phyloP scores from a whole-genome alignment of 371 early-diverging fungal genomes.

The Syncephalastrum monosporum region DNA sequence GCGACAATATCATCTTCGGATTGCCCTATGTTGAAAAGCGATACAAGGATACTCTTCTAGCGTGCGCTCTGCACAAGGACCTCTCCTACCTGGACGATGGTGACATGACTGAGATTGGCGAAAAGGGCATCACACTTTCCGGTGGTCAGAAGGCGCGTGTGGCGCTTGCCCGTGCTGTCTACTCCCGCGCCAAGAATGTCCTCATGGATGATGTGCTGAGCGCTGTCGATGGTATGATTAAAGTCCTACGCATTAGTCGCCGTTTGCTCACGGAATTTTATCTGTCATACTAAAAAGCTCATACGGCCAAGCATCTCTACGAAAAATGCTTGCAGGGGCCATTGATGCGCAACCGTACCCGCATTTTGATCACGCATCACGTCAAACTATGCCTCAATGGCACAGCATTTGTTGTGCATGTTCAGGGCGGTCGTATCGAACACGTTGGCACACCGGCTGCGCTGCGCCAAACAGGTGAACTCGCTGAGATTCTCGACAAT shows the following conservation, averaged over 20 bases:
- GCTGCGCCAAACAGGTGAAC: slow-evolving; percentile 39
- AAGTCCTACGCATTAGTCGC: too few relatives aligned
- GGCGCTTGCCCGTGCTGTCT: slow-evolving; percentile 82
- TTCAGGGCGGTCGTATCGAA: slow-evolving; percentile 56
- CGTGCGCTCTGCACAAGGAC: slow-evolving; percentile 57
- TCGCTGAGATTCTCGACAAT: slow-evolving; percentile 41
- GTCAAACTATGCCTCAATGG: slow-evolving; percentile 73
- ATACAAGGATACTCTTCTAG: slow-evolving; percentile 60
- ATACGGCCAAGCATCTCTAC: slow-evolving; percentile 85
- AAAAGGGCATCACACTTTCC: slow-evolving; percentile 76
- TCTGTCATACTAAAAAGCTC: slow-evolving; percentile 36
- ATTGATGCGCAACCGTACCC: slow-evolving; percentile 75
- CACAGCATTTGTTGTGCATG: slow-evolving; percentile 61
- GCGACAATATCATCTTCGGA: slow-evolving; percentile 60
- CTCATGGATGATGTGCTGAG: slow-evolving; percentile 85
- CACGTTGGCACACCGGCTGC: slow-evolving; percentile 45
- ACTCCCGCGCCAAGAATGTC: slow-evolving; percentile 69
- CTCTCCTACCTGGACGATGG: slow-evolving; percentile 71
- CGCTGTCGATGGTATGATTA: slow-evolving; percentile 63
- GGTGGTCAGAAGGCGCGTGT: slow-evolving; percentile 85
- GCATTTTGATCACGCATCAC: slow-evolving; percentile 89
- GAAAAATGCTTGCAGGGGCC: slow-evolving; percentile 67
- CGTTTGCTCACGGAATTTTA: too few relatives aligned
- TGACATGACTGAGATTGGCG: slow-evolving; percentile 92
- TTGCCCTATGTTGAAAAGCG: slow-evolving; percentile 41